Evolutionary conservation across 2,329 filamentous ascomycete genomes (phyloP), one percentile per base, ranked within the genome.

Genomic region (Diaporthe nobilis): DNA sequence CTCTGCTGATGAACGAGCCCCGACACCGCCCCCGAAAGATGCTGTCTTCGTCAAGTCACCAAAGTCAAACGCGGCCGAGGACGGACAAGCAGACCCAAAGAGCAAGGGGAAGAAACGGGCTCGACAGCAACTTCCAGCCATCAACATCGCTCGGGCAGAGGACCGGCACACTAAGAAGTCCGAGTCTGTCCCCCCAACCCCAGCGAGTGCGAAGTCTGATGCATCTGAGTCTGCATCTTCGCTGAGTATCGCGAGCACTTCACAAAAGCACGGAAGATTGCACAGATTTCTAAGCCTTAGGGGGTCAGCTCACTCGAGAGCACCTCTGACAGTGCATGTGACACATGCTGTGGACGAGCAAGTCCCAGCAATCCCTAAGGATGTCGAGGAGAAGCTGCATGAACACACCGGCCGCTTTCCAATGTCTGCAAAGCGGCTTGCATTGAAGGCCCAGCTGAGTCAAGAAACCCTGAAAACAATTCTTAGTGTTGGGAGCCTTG

Each of bases 401-500:
- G 82, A 84, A 57, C 85, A 83, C 44, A 78, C 80, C 17, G 81
- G 81, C 28, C 77, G 79, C n/a, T 83, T 83, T 28, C 82, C 84
- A 0, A 79, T 82, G 67, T 80, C 82, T 20, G 81, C 83, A 1
- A 86, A 84, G 77, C 83, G 83, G 55, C 77, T 85, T 15, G 79
- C 81, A 8, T 78, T 87, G 61, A 85, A 83, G 60, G 81, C 82
- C 0, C 84, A 86, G 44, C 78, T 83, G n/a, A 88, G 86, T 78
- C 85, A 85, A 77, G 87, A 88, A 37, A 88, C 86, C 0, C 79
- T 89, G 37, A 86, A 86, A 71, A 89, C 87, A 1, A 88, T 89
- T 25, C 79, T 89, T 71, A 89, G 88, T 75, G 87, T 89, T 12
- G 87, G 85, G 8, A 89, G 87, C 67, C 80, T 85, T 25, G 86